These are phyloP conservation scores for Phanerochaete carnosa DNA, from an alignment of 768 basidiomycete genomes.

Conservation along the genomic window DNA sequence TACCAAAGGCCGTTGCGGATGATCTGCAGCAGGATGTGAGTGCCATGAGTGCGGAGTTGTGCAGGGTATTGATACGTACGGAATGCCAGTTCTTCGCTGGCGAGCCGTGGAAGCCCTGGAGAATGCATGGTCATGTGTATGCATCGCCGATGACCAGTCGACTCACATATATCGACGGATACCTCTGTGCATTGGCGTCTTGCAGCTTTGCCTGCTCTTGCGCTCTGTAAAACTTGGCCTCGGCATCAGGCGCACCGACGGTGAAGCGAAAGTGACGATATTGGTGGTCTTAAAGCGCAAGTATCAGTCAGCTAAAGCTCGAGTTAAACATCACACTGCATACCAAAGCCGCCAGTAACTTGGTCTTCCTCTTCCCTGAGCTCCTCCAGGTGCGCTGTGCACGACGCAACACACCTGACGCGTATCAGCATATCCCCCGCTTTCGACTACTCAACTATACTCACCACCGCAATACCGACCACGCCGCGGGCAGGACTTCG, in stretches of 20 bases:
- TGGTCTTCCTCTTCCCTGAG: constrained; percentile 51
- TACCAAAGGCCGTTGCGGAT: constrained; percentile 72
- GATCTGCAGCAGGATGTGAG: constrained; percentile 38
- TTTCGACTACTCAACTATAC: neutral
- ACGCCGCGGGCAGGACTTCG: constrained; percentile 52
- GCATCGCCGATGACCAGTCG: neutral
- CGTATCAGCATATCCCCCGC: neutral
- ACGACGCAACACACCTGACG: constrained; percentile 64
- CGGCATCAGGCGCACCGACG: constrained; percentile 69
- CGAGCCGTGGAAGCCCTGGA: constrained; percentile 70
- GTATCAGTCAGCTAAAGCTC: no score
- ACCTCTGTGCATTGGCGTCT: constrained; percentile 39
- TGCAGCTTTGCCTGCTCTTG: constrained; percentile 35
- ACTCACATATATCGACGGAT: constrained; percentile 34
- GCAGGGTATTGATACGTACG: constrained; percentile 30
- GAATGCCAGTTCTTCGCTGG: constrained; percentile 69
- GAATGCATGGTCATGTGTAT: neutral
- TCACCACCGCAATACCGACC: constrained; percentile 64
- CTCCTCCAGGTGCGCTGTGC: constrained; percentile 68
- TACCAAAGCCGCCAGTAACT: constrained; percentile 54
- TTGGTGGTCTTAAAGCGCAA: constrained; percentile 30
- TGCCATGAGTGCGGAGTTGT: neutral
- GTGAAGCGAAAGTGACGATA: constrained; percentile 70
- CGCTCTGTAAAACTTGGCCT: constrained; percentile 56
- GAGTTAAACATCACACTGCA: neutral